Evolutionary conservation across 2,329 filamentous ascomycete genomes (phyloP).

Genomic region (Ophiostoma australiae): DNA sequence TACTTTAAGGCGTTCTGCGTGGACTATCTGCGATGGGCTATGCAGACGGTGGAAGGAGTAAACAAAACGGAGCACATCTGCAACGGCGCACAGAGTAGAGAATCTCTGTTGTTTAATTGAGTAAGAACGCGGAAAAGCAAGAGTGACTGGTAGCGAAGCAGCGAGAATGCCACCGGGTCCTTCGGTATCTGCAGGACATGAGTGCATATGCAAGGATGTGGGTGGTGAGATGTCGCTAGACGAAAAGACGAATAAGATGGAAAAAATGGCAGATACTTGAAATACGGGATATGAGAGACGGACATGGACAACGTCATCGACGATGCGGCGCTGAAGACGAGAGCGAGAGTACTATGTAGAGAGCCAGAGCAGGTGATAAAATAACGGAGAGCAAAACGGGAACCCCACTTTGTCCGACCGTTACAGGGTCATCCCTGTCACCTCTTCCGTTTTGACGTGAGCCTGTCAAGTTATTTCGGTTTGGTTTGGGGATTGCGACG

Average conservation of each 20-base stretch:
- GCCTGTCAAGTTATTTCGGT: not conserved
- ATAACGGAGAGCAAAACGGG: not conserved
- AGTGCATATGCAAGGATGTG: constrained; percentile 9
- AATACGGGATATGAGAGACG: not conserved
- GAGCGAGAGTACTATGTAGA: not conserved
- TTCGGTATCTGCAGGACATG: constrained; percentile 14
- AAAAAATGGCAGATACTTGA: not conserved
- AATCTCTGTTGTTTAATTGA: not conserved
- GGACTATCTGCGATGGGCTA: not conserved
- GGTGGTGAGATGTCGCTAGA: not conserved
- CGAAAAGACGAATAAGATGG: not conserved
- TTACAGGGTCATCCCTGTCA: not conserved
- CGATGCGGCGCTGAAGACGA: not conserved
- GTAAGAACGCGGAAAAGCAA: not conserved
- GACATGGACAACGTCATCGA: not conserved
- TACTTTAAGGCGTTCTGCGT: not conserved
- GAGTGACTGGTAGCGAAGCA: not conserved
- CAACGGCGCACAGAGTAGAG: not conserved
- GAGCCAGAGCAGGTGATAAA: not conserved
- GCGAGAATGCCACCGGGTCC: constrained; percentile 10
- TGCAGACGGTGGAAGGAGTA: not conserved
- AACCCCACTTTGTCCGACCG: not conserved
- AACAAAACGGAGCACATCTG: not conserved
- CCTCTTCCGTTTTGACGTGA: not conserved
- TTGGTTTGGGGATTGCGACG: not conserved